Evolutionary conservation across 2,329 filamentous ascomycete species (phyloP), one percentile per base, ranked within the genome.

Genomic region (Fusarium sp.): DNA sequence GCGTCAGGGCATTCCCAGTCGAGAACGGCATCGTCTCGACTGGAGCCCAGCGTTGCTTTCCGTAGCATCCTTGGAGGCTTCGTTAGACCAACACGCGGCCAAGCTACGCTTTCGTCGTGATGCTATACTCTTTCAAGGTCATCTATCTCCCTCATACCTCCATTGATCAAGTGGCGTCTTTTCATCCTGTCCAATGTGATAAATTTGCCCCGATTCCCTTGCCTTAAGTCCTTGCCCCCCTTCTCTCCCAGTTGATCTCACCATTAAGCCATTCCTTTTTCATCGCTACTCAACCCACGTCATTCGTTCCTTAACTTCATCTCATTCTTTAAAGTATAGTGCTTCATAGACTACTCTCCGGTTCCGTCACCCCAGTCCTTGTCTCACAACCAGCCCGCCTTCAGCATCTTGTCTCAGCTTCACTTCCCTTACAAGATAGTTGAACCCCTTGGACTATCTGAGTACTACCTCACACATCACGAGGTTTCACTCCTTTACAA

Each of bases 271-370:
- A 63, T 74, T 68, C 73, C 60, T 64, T 64, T 55, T 63, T 44
- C 57, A 71, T 62, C 52, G 52, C 41, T 47, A 45, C 47, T 41
- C 52, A 54, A 58, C 55, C 60, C 47, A 66, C 54, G 64, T 66
- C 70, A 77, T 63, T 70, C 60, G 47, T 62, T 66, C 48, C 63
- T 60, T 66, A 12, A 57, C 52, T 32, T 51, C 32, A 41, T 56
- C 50, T 64, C 74, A 73, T 74, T 77, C 74, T 73, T 62, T 32
- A 54, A 54, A 59, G 71, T 64, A 62, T 32, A 68, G 63, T 70
- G 62, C 51, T 51, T 61, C 44, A 59, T 51, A 51, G 56, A 51
- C 60, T 56, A 56, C 60, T 54, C 39, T 62, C 66, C 70, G 62
- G 45, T 65, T 72, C 58, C 60, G 54, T 72, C 68, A 38, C 39